These are phyloP conservation scores for Tetrapisispora fleetii DNA, from an alignment of 805 yeast species.

Conservation along the genomic window DNA sequence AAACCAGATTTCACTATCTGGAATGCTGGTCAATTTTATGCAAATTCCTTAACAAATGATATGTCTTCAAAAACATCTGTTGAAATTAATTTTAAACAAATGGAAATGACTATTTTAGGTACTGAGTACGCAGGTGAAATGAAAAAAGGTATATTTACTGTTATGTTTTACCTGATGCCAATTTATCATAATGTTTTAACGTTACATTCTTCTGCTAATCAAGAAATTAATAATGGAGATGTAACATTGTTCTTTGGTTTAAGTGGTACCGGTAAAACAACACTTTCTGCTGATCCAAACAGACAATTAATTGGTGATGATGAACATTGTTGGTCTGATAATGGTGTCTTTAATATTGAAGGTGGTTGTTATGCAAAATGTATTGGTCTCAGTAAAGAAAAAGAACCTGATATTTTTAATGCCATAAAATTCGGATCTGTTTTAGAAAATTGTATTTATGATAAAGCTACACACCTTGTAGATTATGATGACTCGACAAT, in stretches of 20 bases:
- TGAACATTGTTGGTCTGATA: constrained; percentile 98
- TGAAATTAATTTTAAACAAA: constrained; percentile 89
- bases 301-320: constrained; percentile 95
- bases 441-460: constrained; percentile 85
- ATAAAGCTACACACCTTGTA: constrained; percentile 66
- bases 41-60: constrained; percentile 90
- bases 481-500: constrained; percentile 74
- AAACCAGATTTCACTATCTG: constrained; percentile 97
- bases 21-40: constrained; percentile 99
- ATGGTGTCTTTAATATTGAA: constrained; percentile 97
- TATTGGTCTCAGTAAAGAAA: constrained; percentile 77
- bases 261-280: constrained; percentile 97
- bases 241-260: constrained; percentile 94
- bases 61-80: constrained; percentile 95
- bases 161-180: constrained; percentile 98
- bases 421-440: constrained; percentile 93
- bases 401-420: constrained; percentile 95
- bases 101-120: constrained; percentile 98
- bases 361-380: constrained; percentile 99
- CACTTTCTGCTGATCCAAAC: constrained; percentile 91
- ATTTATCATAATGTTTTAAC: constrained; percentile 84
- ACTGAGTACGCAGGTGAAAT: constrained; percentile 99
- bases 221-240: constrained; percentile 71
- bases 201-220: constrained; percentile 90
- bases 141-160: constrained; percentile 99